These are phyloP conservation scores for Didymella exigua DNA, from an alignment of 2,329 filamentous ascomycete genomes.

Conservation along the genomic window DNA sequence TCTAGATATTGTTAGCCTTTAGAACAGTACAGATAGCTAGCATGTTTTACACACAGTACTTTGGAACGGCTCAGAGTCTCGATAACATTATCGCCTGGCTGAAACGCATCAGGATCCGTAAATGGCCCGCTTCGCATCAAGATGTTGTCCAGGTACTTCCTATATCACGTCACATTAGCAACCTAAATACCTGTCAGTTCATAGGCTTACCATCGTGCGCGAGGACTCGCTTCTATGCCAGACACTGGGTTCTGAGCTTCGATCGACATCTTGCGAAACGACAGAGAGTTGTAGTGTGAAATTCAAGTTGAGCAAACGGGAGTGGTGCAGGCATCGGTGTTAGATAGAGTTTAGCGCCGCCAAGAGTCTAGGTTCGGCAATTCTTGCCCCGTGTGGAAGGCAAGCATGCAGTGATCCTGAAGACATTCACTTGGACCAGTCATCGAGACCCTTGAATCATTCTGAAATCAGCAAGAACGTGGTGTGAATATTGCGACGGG, in stretches of 20 bases:
- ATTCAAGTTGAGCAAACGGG: conserved; percentile 21
- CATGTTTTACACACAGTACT: conserved; percentile 66
- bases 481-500: not conserved
- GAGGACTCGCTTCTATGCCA: conserved; percentile 25
- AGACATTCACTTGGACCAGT: not conserved
- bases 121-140: conserved; percentile 79
- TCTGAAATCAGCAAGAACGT: not conserved
- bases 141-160: conserved; percentile 84
- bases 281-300: conserved; percentile 9
- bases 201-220: conserved; percentile 53
- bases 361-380: conserved; percentile 37
- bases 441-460: no score
- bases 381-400: conserved; percentile 27
- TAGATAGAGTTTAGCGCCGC: conserved; percentile 23
- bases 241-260: conserved; percentile 16
- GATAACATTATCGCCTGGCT: conserved; percentile 59
- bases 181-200: not conserved
- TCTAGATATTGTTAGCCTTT: conserved; percentile 33
- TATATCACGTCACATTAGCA: conserved; percentile 49
- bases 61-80: conserved; percentile 44
- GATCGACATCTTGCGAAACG: conserved; percentile 34
- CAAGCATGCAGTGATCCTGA: conserved; percentile 6
- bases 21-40: not conserved
- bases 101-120: conserved; percentile 64
- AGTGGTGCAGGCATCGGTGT: conserved; percentile 34